phyloP scores from a whole-genome alignment of 768 basidiomycete genomes.

The Psilocybe tampanensis region DNA sequence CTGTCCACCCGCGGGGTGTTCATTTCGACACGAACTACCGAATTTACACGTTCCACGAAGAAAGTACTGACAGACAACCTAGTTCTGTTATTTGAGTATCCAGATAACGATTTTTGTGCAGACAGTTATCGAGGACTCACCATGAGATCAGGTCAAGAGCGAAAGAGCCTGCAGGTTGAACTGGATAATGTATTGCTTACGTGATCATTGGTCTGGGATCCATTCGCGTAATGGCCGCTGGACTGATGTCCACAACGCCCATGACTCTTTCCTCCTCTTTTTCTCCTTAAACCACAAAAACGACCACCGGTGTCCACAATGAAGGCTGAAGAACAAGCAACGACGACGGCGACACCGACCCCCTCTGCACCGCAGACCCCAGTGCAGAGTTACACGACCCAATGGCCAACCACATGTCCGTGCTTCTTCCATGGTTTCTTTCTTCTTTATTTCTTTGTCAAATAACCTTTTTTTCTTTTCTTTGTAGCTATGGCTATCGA shows the following conservation, averaged over 20 bases:
- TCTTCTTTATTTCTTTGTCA: neutral
- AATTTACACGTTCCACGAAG: constrained; percentile 67
- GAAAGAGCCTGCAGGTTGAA: no score
- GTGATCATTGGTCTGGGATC: neutral
- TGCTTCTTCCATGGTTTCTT: no score
- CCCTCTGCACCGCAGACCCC: constrained; percentile 19
- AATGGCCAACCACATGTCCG: constrained; percentile 37
- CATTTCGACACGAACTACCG: constrained; percentile 65
- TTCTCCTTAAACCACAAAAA: neutral
- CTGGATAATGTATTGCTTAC: neutral
- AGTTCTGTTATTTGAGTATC: neutral
- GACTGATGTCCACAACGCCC: neutral
- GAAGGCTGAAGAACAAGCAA: constrained; percentile 12
- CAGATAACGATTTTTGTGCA: neutral
- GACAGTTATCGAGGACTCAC: neutral
- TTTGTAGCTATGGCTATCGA: constrained; percentile 56
- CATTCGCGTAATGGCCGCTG: neutral
- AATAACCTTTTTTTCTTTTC: neutral
- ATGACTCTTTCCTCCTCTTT: neutral
- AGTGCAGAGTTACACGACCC: constrained; percentile 29
- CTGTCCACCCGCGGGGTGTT: constrained; percentile 51
- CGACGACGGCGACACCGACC: constrained; percentile 10
- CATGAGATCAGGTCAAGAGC: no score
- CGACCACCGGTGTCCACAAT: constrained; percentile 1
- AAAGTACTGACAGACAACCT: constrained; percentile 67